Percentiles rank a stretch among this genome's conserved stretches.
Evolutionary conservation across 441 rosid genomes (phyloP).

Genomic region (Euphorbia celastroides): DNA sequence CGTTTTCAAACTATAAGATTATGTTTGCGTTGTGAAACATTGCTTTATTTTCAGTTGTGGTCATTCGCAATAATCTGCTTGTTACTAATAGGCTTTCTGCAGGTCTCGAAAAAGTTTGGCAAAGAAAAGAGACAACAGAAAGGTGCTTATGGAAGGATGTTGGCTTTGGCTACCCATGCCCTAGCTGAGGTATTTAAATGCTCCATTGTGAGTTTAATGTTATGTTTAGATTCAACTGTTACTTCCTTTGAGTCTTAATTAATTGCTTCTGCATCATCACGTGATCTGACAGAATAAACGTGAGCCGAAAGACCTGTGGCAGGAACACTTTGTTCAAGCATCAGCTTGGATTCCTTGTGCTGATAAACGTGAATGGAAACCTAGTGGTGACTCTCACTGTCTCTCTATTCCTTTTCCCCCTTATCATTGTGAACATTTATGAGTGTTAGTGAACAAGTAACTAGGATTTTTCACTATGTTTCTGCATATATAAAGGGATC

Average conservation of each 20-base stretch:
- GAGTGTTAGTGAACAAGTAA: not conserved
- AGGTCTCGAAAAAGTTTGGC: constrained; percentile 35
- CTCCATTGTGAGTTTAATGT: not conserved
- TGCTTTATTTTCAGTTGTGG: too few species aligned
- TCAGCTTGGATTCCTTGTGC: constrained; percentile 94
- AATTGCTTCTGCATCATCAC: constrained; percentile 12
- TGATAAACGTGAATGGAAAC: constrained; percentile 67
- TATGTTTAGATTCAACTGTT: constrained; percentile 10
- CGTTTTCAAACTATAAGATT: too few species aligned
- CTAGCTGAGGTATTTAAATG: constrained; percentile 71
- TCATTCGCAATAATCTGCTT: not conserved
- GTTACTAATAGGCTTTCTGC: constrained; percentile 25
- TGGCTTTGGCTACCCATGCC: constrained; percentile 89
- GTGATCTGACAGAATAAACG: constrained; percentile 59
- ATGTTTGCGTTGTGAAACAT: too few species aligned
- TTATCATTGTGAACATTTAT: not conserved
- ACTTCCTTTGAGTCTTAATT: not conserved
- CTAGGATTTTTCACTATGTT: constrained; percentile 4
- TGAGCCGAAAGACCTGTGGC: constrained; percentile 95
- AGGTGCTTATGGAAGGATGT: constrained; percentile 69
- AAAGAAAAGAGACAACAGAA: constrained; percentile 42
- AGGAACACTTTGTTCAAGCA: constrained; percentile 64
- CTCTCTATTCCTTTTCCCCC: constrained; percentile 7
- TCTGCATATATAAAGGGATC: not conserved
- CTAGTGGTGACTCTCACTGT: constrained; percentile 43